Conservation (phyloP, 495 filamentous ascomycete species). For the Xylaria intraflava region DNA sequence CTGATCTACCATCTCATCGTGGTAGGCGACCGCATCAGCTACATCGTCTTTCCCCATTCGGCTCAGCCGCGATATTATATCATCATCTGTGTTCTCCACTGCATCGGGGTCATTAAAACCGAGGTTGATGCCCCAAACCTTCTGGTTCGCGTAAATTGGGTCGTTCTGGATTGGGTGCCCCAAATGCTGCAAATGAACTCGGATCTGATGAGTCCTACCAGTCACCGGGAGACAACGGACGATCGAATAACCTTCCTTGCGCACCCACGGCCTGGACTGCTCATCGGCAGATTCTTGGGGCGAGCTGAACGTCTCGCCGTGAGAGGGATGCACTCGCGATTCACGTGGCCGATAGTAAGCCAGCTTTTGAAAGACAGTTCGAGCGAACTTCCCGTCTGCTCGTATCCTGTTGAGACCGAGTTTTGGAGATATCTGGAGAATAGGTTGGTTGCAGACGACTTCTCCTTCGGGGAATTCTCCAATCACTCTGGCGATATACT, state of each 20-base stretch:
- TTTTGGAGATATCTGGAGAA: constrained; percentile 90
- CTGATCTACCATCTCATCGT: constrained; percentile 80
- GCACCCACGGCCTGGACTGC: constrained; percentile 24
- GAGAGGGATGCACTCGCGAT: constrained; percentile 14
- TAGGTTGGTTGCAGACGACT: constrained; percentile 84
- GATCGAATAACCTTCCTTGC: constrained; percentile 74
- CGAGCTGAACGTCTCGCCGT: constrained; percentile 7
- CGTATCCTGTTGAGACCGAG: constrained; percentile 88
- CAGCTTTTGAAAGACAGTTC: constrained; percentile 81
- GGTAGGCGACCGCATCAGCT: constrained; percentile 84
- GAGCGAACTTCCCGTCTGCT: constrained; percentile 82
- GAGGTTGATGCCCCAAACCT: constrained; percentile 77
- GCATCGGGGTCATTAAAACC: constrained; percentile 62
- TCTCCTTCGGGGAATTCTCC: constrained; percentile 83
- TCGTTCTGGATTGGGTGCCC: constrained; percentile 95
- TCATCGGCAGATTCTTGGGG: constrained; percentile 16
- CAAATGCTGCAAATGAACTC: constrained; percentile 90
- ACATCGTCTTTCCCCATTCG: constrained; percentile 93
- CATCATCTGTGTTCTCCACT: constrained; percentile 66
- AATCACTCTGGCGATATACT: constrained; percentile 87
- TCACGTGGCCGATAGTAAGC: constrained; percentile 68
- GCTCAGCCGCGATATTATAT: constrained; percentile 75
- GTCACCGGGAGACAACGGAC: constrained; percentile 91
- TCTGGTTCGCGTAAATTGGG: constrained; percentile 91
- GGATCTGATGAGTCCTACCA: constrained; percentile 88